Conservation (phyloP, 208 protist species). For the Leptomonas pyrrhocoris region DNA sequence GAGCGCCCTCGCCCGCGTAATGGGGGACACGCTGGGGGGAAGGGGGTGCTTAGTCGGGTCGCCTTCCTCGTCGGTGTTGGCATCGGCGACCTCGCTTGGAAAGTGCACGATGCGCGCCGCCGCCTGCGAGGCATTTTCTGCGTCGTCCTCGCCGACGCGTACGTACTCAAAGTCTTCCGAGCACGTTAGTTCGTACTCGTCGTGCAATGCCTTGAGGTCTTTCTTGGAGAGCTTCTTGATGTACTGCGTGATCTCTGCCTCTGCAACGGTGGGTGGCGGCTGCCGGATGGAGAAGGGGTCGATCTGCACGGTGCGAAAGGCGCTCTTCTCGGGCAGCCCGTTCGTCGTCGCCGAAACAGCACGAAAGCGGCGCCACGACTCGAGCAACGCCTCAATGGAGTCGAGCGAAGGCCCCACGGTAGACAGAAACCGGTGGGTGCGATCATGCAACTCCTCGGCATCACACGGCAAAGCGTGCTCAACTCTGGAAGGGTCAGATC, state of each 20-base stretch:
- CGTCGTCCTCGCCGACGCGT: neutral
- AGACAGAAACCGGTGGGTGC: constrained; percentile 18
- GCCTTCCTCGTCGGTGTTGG: neutral
- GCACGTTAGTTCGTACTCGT: constrained; percentile 28
- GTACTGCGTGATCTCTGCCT: constrained; percentile 26
- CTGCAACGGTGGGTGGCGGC: constrained; percentile 22
- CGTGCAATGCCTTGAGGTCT: constrained; percentile 21
- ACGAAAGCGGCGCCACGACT: constrained; percentile 13
- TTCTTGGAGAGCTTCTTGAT: constrained; percentile 15
- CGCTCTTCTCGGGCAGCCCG: constrained; percentile 5
- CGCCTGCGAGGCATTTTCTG: neutral
- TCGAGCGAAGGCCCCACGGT: constrained; percentile 11
- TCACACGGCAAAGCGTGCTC: constrained; percentile 13
- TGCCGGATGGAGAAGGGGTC: constrained; percentile 24
- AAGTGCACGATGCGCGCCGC: constrained; percentile 21
- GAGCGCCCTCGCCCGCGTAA: constrained; percentile 7
- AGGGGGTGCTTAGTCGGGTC: neutral
- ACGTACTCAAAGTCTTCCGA: constrained; percentile 29
- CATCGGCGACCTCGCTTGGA: neutral
- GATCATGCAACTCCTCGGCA: constrained; percentile 23
- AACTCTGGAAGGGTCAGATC: neutral
- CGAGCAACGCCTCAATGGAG: constrained; percentile 25
- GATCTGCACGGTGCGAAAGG: constrained; percentile 18
- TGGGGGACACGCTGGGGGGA: constrained; percentile 2
- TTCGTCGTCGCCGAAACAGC: neutral